These are phyloP conservation scores for Taiwanofungus camphoratus DNA, from an alignment of 1,284 basidiomycete genomes.

Conservation along the genomic window DNA sequence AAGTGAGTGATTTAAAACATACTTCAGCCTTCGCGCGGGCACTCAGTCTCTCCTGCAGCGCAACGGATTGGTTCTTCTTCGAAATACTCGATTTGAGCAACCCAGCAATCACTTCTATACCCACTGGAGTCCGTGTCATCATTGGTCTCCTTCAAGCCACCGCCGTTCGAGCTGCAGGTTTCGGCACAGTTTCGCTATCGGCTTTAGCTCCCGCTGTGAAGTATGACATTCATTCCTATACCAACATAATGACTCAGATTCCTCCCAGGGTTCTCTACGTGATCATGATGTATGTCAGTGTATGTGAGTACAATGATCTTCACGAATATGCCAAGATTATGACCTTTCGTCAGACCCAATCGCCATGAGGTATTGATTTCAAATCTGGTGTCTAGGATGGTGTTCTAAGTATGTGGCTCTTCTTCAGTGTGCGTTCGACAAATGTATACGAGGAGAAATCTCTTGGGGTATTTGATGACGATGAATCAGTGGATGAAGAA, in stretches of 20 bases:
- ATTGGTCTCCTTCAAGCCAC: constrained; percentile 71
- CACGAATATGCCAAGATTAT: not conserved
- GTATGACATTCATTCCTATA: constrained; percentile 26
- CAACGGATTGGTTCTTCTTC: constrained; percentile 80
- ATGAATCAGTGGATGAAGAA: constrained; percentile 43
- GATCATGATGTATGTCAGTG: constrained; percentile 50
- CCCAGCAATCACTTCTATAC: constrained; percentile 63
- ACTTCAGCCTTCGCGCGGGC: not conserved
- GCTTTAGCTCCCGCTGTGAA: constrained; percentile 70
- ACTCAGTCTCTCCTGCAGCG: not conserved
- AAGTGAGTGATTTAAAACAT: constrained; percentile 43
- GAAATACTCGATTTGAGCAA: constrained; percentile 87
- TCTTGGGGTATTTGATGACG: constrained; percentile 66
- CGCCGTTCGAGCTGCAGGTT: constrained; percentile 87
- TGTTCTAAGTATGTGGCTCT: not conserved
- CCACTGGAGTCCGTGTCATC: constrained; percentile 61
- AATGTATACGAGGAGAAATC: constrained; percentile 97
- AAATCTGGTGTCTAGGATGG: not conserved
- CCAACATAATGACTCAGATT: not conserved
- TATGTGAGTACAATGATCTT: constrained; percentile 23
- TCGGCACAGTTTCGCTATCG: constrained; percentile 68
- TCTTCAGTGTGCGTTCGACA: constrained; percentile 74
- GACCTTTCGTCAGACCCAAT: constrained; percentile 31
- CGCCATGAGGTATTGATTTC: constrained; percentile 25
- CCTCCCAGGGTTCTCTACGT: constrained; percentile 47